Evolutionary conservation across 805 yeast genomes (phyloP).

Genomic region (Candida incommunis): DNA sequence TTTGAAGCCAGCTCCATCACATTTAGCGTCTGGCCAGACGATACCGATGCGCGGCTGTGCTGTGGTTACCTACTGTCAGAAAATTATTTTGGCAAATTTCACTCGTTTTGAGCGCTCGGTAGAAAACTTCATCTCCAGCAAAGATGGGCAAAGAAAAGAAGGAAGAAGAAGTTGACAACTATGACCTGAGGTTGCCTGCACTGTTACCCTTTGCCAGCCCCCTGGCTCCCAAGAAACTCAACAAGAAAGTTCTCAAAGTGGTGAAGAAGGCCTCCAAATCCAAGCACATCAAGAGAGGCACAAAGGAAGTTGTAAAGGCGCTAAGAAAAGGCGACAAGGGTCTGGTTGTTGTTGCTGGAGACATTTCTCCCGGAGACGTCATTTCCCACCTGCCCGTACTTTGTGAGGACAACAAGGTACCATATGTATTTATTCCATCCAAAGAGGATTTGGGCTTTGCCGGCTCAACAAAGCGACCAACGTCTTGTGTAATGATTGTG

Average conservation of each 20-base stretch:
- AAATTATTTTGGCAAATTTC: no score
- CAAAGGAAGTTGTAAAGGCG: constrained; percentile 96
- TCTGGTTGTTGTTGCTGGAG: constrained; percentile 91
- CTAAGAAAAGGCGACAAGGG: constrained; percentile 98
- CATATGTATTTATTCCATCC: constrained; percentile 87
- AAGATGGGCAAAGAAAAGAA: not conserved
- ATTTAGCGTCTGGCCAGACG: no score
- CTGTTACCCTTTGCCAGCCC: constrained; percentile 88
- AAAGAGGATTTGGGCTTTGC: constrained; percentile 98
- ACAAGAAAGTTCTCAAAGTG: constrained; percentile 88
- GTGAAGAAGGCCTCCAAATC: constrained; percentile 97
- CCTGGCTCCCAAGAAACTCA: constrained; percentile 86
- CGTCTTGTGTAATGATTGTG: constrained; percentile 92
- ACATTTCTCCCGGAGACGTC: constrained; percentile 93
- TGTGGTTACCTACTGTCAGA: no score
- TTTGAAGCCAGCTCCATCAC: no score
- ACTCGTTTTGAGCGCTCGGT: no score
- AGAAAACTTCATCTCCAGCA: no score
- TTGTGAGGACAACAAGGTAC: constrained; percentile 88
- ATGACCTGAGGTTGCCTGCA: constrained; percentile 84
- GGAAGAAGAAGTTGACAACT: constrained; percentile 37
- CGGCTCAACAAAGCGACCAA: constrained; percentile 98
- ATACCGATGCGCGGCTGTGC: no score
- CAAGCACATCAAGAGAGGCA: constrained; percentile 97
- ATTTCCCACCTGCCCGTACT: constrained; percentile 94